Evolutionary conservation across 2,329 filamentous ascomycete genomes (phyloP).

Genomic region (Biscogniauxia sp.): DNA sequence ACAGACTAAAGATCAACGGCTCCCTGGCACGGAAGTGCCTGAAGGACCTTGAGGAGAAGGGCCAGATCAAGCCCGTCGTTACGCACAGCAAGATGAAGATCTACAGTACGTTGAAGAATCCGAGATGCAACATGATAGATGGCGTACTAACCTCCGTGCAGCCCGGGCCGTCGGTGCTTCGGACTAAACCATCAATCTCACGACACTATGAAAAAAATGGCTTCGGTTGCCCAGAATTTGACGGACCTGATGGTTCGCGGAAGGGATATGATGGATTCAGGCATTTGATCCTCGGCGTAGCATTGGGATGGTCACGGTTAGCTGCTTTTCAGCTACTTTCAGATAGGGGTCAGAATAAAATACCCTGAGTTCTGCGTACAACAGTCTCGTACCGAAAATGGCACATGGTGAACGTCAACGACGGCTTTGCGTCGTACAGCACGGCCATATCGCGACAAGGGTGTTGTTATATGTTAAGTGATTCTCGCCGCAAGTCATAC

Average conservation of each 20-base stretch:
- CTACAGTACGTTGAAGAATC: slow-evolving; percentile 66
- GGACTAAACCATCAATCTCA: slow-evolving; percentile 34
- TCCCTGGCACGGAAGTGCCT: slow-evolving; percentile 89
- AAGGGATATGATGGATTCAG: slow-evolving; percentile 32
- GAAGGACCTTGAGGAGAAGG: slow-evolving; percentile 93
- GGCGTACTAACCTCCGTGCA: slow-evolving; percentile 16
- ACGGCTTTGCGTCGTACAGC: not conserved
- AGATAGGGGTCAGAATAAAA: slow-evolving; percentile 33
- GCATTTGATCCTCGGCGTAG: slow-evolving; percentile 37
- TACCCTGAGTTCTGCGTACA: slow-evolving; percentile 27
- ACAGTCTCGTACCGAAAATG: slow-evolving; percentile 1
- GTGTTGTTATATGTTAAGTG: not conserved
- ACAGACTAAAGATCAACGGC: slow-evolving; percentile 99
- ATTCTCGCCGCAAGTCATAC: not conserved
- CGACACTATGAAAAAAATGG: slow-evolving; percentile 34
- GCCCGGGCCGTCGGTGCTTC: slow-evolving; percentile 35
- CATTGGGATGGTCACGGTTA: slow-evolving; percentile 34
- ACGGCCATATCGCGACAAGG: not conserved
- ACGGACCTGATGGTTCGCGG: slow-evolving; percentile 29
- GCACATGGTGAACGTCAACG: not conserved
- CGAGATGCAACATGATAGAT: not conserved
- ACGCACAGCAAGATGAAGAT: slow-evolving; percentile 97
- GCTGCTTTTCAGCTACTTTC: slow-evolving; percentile 31
- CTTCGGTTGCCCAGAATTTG: slow-evolving; percentile 26
- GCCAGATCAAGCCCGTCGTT: slow-evolving; percentile 96